A percentile compares a stretch with the other conserved stretches of the same genome.
phyloP scores from a whole-genome alignment of 352 stramenopile genomes.

The Aphanomyces astaci region DNA sequence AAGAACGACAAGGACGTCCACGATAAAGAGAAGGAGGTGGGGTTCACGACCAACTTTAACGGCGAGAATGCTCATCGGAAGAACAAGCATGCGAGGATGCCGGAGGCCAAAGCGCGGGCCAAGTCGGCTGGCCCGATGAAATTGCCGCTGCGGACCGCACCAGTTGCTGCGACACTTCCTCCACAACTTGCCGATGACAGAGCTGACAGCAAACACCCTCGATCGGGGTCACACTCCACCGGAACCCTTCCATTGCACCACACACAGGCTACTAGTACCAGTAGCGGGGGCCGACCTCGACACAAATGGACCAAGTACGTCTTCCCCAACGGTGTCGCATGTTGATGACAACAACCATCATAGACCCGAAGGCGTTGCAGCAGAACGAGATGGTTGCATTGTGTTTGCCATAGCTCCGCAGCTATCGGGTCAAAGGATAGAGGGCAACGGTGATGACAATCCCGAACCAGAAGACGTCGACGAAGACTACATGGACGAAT shows the following conservation, averaged over 20 bases:
- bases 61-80: constrained; percentile 29
- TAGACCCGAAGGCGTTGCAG: constrained; percentile 20
- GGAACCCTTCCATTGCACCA: constrained; percentile 8
- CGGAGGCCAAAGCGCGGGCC: constrained; percentile 1
- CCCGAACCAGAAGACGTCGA: constrained; percentile 26
- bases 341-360: background rate
- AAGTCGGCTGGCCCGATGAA: constrained; percentile 20
- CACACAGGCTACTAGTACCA: too few species aligned
- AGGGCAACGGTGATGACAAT: constrained; percentile 22
- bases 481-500: constrained; percentile 71
- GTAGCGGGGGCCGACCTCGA: background rate
- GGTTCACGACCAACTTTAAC: constrained; percentile 77
- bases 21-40: constrained; percentile 56
- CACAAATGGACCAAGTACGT: constrained; percentile 24
- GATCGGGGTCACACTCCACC: constrained; percentile 4
- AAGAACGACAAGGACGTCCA: constrained; percentile 49
- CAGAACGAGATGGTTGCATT: constrained; percentile 12
- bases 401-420: constrained; percentile 13
- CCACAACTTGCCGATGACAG: background rate
- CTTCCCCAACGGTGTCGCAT: background rate
- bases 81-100: background rate
- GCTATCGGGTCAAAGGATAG: constrained; percentile 13
- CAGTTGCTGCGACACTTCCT: background rate
- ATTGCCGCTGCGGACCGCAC: background rate
- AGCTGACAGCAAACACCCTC: background rate